Percentiles rank a stretch among this genome's conserved stretches.
Evolutionary conservation across 441 rosid species (phyloP).

Genomic region (Erysimum pusillum): DNA sequence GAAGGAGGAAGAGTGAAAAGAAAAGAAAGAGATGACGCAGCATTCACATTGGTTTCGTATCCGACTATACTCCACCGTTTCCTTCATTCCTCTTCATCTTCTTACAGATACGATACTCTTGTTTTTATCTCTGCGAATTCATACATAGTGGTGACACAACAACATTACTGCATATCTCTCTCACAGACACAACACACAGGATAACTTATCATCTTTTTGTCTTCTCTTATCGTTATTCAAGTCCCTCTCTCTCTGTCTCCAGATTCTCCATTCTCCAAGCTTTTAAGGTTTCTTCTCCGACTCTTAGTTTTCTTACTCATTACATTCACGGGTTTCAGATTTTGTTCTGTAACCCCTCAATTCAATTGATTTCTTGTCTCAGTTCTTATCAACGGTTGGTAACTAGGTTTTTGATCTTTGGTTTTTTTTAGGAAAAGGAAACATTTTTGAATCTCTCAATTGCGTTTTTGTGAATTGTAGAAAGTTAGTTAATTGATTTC

Average conservation of each 20-base stretch:
- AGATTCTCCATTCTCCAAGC: constrained; percentile 3
- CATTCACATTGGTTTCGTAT: constrained; percentile 17
- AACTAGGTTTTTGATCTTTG: neutral
- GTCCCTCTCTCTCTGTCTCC: neutral
- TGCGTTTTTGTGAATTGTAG: neutral
- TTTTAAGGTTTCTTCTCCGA: constrained; percentile 12
- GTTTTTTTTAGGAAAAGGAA: too few species aligned
- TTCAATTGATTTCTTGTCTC: neutral
- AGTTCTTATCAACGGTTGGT: neutral
- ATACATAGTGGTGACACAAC: neutral
- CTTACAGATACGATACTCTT: neutral
- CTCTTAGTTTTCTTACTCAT: neutral
- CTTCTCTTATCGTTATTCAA: constrained; percentile 7
- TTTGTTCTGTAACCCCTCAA: neutral
- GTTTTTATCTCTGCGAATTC: constrained; percentile 14
- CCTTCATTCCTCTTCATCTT: neutral
- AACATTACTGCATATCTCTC: constrained; percentile 1
- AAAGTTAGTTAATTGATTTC: neutral
- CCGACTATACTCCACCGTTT: constrained; percentile 25
- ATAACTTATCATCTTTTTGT: constrained; percentile 29
- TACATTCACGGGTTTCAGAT: neutral
- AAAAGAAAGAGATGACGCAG: constrained; percentile 33
- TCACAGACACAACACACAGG: neutral
- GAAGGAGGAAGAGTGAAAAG: constrained; percentile 33
- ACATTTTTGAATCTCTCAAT: constrained; percentile 3